A percentile compares a stretch with the other conserved stretches of the same genome.
phyloP scores from a whole-genome alignment of 306 rosid species.

The Astragalus membranaceus region DNA sequence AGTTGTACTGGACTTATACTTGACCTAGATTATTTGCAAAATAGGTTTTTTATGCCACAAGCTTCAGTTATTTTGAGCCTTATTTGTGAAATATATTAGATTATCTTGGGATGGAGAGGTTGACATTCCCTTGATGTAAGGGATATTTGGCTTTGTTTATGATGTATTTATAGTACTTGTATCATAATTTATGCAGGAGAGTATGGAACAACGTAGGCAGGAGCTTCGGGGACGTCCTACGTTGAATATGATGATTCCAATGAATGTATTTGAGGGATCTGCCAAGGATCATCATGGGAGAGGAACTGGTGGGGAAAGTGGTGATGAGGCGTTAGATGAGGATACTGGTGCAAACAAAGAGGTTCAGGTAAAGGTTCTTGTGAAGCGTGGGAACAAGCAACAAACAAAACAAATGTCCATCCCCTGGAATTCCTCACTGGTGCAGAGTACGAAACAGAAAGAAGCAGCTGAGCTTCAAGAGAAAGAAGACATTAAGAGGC shows the following conservation, averaged over 20 bases:
- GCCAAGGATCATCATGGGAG: conserved; percentile 83
- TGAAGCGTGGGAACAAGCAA: conserved; percentile 98
- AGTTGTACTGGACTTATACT: not conserved
- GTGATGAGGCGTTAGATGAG: conserved; percentile 78
- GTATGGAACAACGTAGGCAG: conserved; percentile 92
- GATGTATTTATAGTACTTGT: not conserved
- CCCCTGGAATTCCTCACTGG: conserved; percentile 83
- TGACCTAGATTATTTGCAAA: not conserved
- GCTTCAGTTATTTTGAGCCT: not conserved
- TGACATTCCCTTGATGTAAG: not conserved
- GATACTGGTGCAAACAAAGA: conserved; percentile 72
- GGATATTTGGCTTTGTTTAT: conserved; percentile 4
- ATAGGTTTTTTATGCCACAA: not conserved
- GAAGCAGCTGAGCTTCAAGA: conserved; percentile 99
- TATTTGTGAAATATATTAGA: not conserved
- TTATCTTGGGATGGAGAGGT: not conserved
- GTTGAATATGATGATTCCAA: conserved; percentile 91
- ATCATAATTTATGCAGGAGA: conserved; percentile 60
- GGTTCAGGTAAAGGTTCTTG: conserved; percentile 94
- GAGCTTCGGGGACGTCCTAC: conserved; percentile 89
- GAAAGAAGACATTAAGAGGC: conserved; percentile 97
- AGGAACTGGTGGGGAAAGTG: conserved; percentile 78
- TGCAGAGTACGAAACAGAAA: conserved; percentile 96
- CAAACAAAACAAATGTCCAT: conserved; percentile 93
- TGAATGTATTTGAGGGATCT: conserved; percentile 88